Percentiles rank a stretch among this genome's conserved stretches.
phyloP scores from a whole-genome alignment of 2,329 filamentous ascomycete species.

The Penicillium verrucosum region DNA sequence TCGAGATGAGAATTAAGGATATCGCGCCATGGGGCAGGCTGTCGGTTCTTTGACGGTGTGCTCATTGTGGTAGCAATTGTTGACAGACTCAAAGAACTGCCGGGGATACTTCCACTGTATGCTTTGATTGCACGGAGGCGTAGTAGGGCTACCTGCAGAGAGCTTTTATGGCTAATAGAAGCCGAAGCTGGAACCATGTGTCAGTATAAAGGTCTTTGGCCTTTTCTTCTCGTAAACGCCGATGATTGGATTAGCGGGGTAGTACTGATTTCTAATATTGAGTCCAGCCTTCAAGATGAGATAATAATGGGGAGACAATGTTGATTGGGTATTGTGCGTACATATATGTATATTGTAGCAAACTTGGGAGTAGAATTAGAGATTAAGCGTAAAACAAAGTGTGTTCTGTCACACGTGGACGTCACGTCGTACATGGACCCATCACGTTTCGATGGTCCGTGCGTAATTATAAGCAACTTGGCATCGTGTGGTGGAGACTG shows the following conservation, averaged over 20 bases:
- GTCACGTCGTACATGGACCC: background rate
- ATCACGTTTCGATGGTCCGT: conserved; percentile 5
- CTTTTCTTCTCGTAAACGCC: background rate
- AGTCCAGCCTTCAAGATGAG: background rate
- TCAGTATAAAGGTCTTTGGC: background rate
- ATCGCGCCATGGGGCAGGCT: conserved; percentile 30
- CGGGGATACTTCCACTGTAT: background rate
- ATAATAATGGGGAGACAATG: background rate
- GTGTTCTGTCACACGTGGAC: background rate
- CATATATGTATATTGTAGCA: background rate
- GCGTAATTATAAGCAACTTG: background rate
- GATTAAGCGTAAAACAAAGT: conserved; percentile 5
- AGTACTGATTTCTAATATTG: background rate
- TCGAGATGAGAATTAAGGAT: conserved; percentile 26
- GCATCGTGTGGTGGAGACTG: background rate
- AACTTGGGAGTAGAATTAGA: background rate
- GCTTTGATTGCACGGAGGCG: conserved; percentile 1
- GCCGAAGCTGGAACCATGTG: conserved; percentile 1
- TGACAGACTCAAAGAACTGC: background rate
- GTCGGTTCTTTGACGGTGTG: background rate
- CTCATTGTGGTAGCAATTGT: conserved; percentile 10
- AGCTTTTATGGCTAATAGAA: background rate
- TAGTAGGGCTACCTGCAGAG: background rate
- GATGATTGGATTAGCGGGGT: background rate
- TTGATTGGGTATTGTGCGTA: background rate